These are phyloP conservation scores for Candida nitratophila DNA, from an alignment of 805 yeast genomes.

Conservation along the genomic window DNA sequence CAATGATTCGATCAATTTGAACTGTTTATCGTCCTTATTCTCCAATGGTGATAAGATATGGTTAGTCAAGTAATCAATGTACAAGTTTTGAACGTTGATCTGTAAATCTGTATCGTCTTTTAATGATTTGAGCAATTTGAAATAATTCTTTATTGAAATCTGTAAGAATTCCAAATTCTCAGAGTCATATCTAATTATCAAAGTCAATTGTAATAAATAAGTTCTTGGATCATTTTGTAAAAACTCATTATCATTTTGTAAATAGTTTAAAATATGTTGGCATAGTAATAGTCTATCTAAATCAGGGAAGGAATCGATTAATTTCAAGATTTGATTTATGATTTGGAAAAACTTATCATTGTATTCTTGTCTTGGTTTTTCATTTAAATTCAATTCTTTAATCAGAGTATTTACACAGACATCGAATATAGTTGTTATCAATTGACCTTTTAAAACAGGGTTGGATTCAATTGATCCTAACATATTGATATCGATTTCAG, in stretches of 20 bases:
- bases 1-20: slow-evolving; percentile 15
- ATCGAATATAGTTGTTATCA: slow-evolving; percentile 66
- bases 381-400: slow-evolving; percentile 13
- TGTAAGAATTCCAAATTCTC: slow-evolving; percentile 53
- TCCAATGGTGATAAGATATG: slow-evolving; percentile 12
- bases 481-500: slow-evolving; percentile 82
- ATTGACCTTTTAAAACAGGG: slow-evolving; percentile 70
- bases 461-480: slow-evolving; percentile 81
- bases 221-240: slow-evolving; percentile 34
- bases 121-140: slow-evolving; percentile 42
- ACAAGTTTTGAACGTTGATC: slow-evolving; percentile 24
- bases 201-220: slow-evolving; percentile 45
- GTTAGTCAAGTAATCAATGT: slow-evolving; percentile 25
- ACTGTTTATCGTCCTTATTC: slow-evolving; percentile 11
- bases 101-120: slow-evolving; percentile 21
- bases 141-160: slow-evolving; percentile 61
- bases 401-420: slow-evolving; percentile 46
- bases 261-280: slow-evolving; percentile 52
- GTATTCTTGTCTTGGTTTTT: slow-evolving; percentile 25
- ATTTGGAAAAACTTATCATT: slow-evolving; percentile 30
- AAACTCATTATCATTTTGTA: slow-evolving; percentile 29
- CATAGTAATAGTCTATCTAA: slow-evolving; percentile 64
- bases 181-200: slow-evolving; percentile 54
- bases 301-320: slow-evolving; percentile 65
- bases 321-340: slow-evolving; percentile 34